Percentiles rank a stretch among this genome's conserved stretches.
Evolutionary conservation across 805 yeast species (phyloP).

Genomic region (Candida stauntonica): DNA sequence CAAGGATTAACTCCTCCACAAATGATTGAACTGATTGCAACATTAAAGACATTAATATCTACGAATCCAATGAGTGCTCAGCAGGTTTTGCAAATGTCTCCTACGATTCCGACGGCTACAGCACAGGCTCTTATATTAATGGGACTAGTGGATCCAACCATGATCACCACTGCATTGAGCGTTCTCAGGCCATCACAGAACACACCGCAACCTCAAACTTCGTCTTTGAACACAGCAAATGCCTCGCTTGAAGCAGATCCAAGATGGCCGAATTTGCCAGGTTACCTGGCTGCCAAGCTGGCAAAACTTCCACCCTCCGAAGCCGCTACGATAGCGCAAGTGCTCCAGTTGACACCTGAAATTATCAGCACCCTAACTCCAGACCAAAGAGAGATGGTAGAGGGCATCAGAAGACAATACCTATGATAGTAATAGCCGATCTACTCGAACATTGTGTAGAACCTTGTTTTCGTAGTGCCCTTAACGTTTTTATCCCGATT

Average conservation of each 20-base stretch:
- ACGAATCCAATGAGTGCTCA: slow-evolving; percentile 40
- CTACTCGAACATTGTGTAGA: too few species aligned
- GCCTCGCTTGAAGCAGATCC: too few species aligned
- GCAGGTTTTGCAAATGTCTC: slow-evolving; percentile 48
- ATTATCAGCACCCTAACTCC: slow-evolving; percentile 9
- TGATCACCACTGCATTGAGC: slow-evolving; percentile 51
- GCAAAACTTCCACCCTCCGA: slow-evolving; percentile 50
- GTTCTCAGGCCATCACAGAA: slow-evolving; percentile 12
- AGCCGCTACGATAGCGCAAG: slow-evolving; percentile 49
- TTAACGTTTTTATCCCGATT: too few species aligned
- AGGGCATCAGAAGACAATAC: slow-evolving; percentile 11
- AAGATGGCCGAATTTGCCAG: slow-evolving; percentile 47
- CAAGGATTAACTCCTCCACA: slow-evolving; percentile 67
- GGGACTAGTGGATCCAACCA: slow-evolving; percentile 70
- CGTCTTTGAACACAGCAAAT: too few species aligned
- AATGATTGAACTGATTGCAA: slow-evolving; percentile 63
- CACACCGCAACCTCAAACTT: too few species aligned
- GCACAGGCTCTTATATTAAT: slow-evolving; percentile 71
- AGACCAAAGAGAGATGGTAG: slow-evolving; percentile 15
- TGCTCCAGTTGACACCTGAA: slow-evolving; percentile 39
- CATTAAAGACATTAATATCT: slow-evolving; percentile 46
- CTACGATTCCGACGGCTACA: slow-evolving; percentile 58
- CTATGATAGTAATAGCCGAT: too few species aligned
- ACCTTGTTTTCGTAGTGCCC: too few species aligned
- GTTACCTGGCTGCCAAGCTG: slow-evolving; percentile 46